Evolutionary conservation across 2,329 filamentous ascomycete species (phyloP).

Genomic region (Epichloe scottii): DNA sequence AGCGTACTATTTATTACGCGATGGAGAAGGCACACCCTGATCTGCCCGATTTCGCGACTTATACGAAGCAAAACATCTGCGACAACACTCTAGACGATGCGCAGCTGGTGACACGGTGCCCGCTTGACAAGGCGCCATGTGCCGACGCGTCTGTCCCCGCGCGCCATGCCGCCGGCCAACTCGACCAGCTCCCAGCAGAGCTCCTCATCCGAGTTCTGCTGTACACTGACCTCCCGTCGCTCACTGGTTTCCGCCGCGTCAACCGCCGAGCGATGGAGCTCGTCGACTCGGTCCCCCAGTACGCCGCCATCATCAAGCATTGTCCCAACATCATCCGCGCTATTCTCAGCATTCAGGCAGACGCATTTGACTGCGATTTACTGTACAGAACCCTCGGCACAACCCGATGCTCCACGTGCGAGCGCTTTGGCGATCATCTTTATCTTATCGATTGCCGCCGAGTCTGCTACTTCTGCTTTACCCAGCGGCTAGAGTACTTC

Average conservation of each 20-base stretch:
- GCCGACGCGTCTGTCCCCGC: too few relatives aligned
- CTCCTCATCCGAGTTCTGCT: neutral
- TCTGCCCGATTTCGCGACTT: too few relatives aligned
- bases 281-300: neutral
- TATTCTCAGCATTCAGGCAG: neutral
- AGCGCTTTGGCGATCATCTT: neutral
- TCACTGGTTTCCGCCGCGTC: neutral
- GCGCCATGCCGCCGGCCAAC: neutral
- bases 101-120: neutral
- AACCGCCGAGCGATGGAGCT: neutral
- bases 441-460: neutral
- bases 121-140: neutral
- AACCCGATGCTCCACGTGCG: neutral
- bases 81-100: neutral
- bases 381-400: neutral
- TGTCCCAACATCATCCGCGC: neutral
- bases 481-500: too few relatives aligned
- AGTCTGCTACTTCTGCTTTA: neutral
- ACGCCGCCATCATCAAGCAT: neutral
- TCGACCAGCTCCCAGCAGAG: neutral
- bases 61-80: neutral
- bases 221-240: neutral
- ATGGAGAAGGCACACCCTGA: too few relatives aligned
- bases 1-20: too few relatives aligned
- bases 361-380: neutral